Base-by-base conservation (phyloP, 176 grass and related monocot species). In the Olyra latifolia region DNA sequence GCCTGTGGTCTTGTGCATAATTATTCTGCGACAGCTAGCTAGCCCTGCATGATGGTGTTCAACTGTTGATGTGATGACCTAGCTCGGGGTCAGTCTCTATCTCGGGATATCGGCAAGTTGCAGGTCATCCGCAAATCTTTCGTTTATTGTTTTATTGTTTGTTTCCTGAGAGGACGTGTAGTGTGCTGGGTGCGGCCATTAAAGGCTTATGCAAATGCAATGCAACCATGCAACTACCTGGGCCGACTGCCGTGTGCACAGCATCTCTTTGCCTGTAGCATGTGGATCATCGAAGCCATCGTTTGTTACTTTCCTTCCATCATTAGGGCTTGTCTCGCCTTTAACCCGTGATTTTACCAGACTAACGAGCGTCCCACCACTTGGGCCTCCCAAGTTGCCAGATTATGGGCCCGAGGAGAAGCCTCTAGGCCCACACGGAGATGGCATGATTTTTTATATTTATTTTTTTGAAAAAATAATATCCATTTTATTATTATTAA, bases 41-140 rank as follows among this genome's bases (percentile, higher is more conserved):
- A 35, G 32, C 56, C 69, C n/a, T 38, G 71, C 81, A 4, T 76
- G 32, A 67, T 74, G 71, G 38, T 35, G 61, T 29, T 73, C 50
- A 49, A 25, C 22, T 60, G 69, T 9, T 55, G 79, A 77, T 39
- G 40, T 60, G 63, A 84, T 59, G 80, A 2, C 8, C 46, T 41
- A 43, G 27, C 32, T 0, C 16, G 32, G 32, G 4, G 32, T 35
- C 32, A 35, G 32, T 35, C 32, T 35, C 32, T 35, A 12, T 61
- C 16, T 28, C 19, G 0, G 1, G 29, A 13, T 2, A 23, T 13
- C 12, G 48, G 5, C 7, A 1, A 40, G 49, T 39, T 6, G 39
- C 35, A n/a, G 2, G 10, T 6, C n/a, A n/a, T 6, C 3, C 7
- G 59, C 13, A 8, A 7, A 24, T 2, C 1, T 5, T 19, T 16